Base-by-base conservation (phyloP, 179 eudicot species). In the Spinacia oleracea region DNA sequence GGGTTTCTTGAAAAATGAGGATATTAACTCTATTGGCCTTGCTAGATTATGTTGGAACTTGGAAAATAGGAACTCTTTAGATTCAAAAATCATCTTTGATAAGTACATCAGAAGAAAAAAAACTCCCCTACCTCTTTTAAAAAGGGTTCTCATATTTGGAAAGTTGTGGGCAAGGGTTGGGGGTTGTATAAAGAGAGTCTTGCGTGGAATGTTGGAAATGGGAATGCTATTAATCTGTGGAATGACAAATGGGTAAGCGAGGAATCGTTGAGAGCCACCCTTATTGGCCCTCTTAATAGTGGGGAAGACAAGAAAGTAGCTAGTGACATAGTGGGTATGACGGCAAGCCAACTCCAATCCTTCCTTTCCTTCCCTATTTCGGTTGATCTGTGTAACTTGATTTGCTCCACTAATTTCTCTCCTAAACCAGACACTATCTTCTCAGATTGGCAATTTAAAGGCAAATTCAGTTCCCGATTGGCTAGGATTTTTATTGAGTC, bases 241-340 rank as follows among this genome's bases (percentile, higher is more conserved):
- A 14, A 23, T 25, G 64, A 59, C 9, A 23, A 1, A 1, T 59
- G 64, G 64, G 1, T 59, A 2, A 0, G 2, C 25, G 14, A 2
- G 0, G 4, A 6, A 0, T 1, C 32, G 3, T 4, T 59, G 0
- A 59, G 32, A 25, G 1, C 10, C 0, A 3, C 0, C 0, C 0
- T 59, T 3, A 9, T 2, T 23, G 64, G 31, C 0, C 64, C 15
- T 4, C 51, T 46, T 0, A 10, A 10, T 0, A 10, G 11, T 0
- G 51, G 2, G 8, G 51, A 16, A n/a, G n/a, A n/a, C n/a, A n/a
- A n/a, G n/a, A n/a, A n/a, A n/a, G n/a, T n/a, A n/a, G n/a, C n/a
- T n/a, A n/a, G n/a, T n/a, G n/a, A n/a, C n/a, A n/a, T n/a, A n/a
- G n/a, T n/a, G n/a, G n/a, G n/a, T n/a, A n/a, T n/a, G n/a, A n/a